phyloP scores from a whole-genome alignment of 129 eudicot species.

The Sambucus nigra region DNA sequence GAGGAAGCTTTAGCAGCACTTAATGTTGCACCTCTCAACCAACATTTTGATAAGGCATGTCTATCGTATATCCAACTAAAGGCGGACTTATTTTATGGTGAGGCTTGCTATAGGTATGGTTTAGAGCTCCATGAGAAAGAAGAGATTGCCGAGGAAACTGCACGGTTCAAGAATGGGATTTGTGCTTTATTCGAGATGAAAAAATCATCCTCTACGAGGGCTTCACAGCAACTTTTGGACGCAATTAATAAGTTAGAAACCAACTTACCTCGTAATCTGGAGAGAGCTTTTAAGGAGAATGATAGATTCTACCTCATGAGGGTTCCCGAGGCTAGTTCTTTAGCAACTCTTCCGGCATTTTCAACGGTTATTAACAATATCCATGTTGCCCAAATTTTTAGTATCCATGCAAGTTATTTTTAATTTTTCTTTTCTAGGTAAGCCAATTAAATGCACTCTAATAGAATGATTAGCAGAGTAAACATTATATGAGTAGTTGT shows the following conservation, averaged over 20 bases:
- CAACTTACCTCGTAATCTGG: constrained; percentile 63
- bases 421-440: too few species aligned
- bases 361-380: too few species aligned
- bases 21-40: constrained; percentile 64
- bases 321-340: constrained; percentile 83
- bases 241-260: constrained; percentile 66
- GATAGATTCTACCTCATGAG: constrained; percentile 94
- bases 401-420: too few species aligned
- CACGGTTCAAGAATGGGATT: constrained; percentile 78
- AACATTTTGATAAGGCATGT: constrained; percentile 89
- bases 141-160: constrained; percentile 94
- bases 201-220: constrained; percentile 75
- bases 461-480: too few species aligned
- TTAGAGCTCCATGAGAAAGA: constrained; percentile 94
- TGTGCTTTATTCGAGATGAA: constrained; percentile 62
- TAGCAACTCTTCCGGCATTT: constrained; percentile 75
- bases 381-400: too few species aligned
- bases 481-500: too few species aligned
- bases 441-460: too few species aligned
- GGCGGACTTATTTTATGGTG: constrained; percentile 82
- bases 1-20: constrained; percentile 87
- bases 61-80: constrained; percentile 84
- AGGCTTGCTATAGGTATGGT: constrained; percentile 93
- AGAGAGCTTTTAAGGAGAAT: constrained; percentile 89
- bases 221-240: constrained; percentile 88